Evolutionary conservation across 306 rosid species (phyloP).

Genomic region (Cicer yamashitae): DNA sequence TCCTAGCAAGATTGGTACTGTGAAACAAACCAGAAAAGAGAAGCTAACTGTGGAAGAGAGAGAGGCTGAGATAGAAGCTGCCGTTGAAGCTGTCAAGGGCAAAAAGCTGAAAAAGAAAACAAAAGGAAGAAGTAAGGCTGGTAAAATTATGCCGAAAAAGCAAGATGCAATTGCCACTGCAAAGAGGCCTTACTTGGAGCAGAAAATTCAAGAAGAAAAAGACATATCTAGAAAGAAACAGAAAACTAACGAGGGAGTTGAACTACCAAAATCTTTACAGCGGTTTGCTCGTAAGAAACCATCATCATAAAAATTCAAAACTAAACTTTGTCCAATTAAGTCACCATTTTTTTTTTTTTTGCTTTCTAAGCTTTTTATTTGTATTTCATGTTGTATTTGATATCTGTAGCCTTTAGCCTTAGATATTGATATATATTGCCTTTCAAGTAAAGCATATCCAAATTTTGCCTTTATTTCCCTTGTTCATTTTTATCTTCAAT

Average conservation of each 20-base stretch:
- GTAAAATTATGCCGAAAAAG: slow-evolving; percentile 66
- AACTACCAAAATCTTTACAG: slow-evolving; percentile 71
- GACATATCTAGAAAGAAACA: slow-evolving; percentile 61
- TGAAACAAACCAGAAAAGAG: slow-evolving; percentile 54
- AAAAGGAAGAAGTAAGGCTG: slow-evolving; percentile 85
- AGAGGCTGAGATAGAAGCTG: slow-evolving; percentile 74
- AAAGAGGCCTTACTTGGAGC: slow-evolving; percentile 79
- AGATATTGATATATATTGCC: slow-evolving; percentile 25
- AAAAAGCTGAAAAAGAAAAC: slow-evolving; percentile 73
- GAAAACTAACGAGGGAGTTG: slow-evolving; percentile 55
- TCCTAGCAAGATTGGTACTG: slow-evolving; percentile 77
- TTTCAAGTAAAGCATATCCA: slow-evolving; percentile 10
- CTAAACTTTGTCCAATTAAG: neutral
- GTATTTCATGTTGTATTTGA: slow-evolving; percentile 24
- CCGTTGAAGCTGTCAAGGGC: slow-evolving; percentile 67
- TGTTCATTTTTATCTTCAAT: neutral
- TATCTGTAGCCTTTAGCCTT: slow-evolving; percentile 22
- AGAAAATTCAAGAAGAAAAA: slow-evolving; percentile 63
- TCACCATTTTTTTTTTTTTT: neutral
- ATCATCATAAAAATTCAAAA: slow-evolving; percentile 36
- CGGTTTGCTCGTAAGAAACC: slow-evolving; percentile 75
- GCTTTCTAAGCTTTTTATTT: slow-evolving; percentile 16
- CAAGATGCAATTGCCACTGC: slow-evolving; percentile 62
- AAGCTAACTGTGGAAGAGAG: slow-evolving; percentile 56
- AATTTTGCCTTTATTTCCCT: slow-evolving; percentile 28